Evolutionary conservation across 495 filamentous ascomycete species (phyloP).

Genomic region (Tuber melanosporum): DNA sequence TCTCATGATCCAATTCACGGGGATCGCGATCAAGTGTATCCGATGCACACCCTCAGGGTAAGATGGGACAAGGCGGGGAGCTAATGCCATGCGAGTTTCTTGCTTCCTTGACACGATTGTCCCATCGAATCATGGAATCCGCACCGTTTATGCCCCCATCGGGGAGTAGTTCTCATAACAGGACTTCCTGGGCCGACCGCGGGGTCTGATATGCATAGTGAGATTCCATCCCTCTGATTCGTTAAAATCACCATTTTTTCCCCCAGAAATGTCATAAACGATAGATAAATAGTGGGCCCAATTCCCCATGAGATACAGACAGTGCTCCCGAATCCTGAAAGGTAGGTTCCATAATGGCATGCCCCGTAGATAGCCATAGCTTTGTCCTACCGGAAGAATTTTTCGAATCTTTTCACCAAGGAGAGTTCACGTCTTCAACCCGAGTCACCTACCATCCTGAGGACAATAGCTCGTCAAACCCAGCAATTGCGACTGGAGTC

Average conservation of each 20-base stretch:
- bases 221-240: neutral
- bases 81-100: neutral
- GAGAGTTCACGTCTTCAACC: neutral
- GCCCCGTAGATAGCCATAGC: conserved; percentile 5
- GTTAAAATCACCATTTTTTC: neutral
- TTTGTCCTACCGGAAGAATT: conserved; percentile 11
- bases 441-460: neutral
- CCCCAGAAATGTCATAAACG: neutral
- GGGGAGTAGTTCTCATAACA: neutral
- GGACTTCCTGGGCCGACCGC: neutral
- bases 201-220: neutral
- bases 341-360: neutral
- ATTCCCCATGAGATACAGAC: neutral
- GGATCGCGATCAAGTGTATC: neutral
- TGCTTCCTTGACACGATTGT: neutral
- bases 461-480: conserved; percentile 9
- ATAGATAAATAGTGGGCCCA: neutral
- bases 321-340: neutral
- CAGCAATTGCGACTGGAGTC: conserved; percentile 12
- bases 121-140: neutral
- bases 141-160: neutral
- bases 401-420: conserved; percentile 4
- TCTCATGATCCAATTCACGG: neutral
- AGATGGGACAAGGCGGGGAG: neutral
- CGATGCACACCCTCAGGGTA: neutral